Base-by-base conservation (phyloP, 768 basidiomycete species). In the Lactarius hatsudake region DNA sequence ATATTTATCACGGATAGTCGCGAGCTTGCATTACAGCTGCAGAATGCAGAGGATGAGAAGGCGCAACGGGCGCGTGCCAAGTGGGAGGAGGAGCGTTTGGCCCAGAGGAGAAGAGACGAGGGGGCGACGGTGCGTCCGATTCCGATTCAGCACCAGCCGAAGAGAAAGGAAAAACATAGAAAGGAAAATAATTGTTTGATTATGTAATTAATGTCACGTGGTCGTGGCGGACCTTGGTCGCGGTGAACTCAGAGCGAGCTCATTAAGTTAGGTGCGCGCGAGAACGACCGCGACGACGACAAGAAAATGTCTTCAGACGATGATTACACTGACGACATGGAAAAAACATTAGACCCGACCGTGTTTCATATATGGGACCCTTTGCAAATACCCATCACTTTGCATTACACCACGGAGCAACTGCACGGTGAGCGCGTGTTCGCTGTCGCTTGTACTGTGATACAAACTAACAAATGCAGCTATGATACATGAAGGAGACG, bases 21-120 rank as follows among this genome's bases (percentile, higher is more conserved):
- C 40, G 86, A 83, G 8, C 81, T 96, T 0, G 94, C 94, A 4
- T 81, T 80, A 57, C 88, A 88, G 68, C 77, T 97, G 2, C 94
- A 96, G 74, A 84, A 83, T 0, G 91, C 94, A 70, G 94, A 96
- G 76, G 87, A 96, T 54, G 81, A 81, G 3, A 76, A 63, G 12
- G 76, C 77, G 13, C 76, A 74, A 10, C 73, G 74, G 8, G 62
- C 68, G 12, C 69, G 78, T 7, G 84, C 82, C 0, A 78, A 78
- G 4, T 62, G 75, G 34, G 67, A 74, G 45, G 74, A 77, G 38
- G 76, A 80, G 59, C 77, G 80, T 15, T 78, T 55, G 56, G 74
- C 78, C 13, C 74, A 76, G 48, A 75, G 71, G 64, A 66, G 70
- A 62, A 72, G 55, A 18, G 64, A 65, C 10, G 53, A 59, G 12